Evolutionary conservation across 2,329 filamentous ascomycete genomes (phyloP).

Genomic region (Fusarium ramigenum): DNA sequence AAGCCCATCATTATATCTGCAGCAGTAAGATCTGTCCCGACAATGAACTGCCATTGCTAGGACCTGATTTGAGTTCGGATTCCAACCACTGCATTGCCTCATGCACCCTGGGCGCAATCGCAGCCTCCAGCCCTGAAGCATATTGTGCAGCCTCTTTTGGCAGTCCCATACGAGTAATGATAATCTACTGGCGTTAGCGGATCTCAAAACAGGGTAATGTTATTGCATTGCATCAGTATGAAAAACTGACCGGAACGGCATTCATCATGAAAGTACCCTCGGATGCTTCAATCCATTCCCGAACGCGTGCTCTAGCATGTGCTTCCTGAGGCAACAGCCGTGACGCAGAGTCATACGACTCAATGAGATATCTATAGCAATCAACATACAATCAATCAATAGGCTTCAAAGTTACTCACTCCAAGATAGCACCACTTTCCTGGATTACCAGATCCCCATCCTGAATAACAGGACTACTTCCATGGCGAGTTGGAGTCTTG

Average conservation of each 20-base stretch:
- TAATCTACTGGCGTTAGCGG: fast-evolving
- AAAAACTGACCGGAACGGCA: not conserved
- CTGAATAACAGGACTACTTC: not conserved
- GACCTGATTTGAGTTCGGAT: not conserved
- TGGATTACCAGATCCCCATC: not conserved
- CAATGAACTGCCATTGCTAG: not conserved
- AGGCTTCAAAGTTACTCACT: not conserved
- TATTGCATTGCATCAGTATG: not conserved
- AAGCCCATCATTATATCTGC: not conserved
- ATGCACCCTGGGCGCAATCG: not conserved
- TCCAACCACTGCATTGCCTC: not conserved
- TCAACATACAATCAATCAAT: fast-evolving
- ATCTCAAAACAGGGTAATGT: fast-evolving
- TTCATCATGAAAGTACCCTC: not conserved
- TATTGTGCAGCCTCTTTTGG: not conserved
- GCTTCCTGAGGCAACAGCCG: not conserved
- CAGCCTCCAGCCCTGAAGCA: fast-evolving
- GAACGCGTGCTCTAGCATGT: not conserved
- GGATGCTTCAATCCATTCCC: not conserved
- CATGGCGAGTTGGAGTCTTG: not conserved
- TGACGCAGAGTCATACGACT: not conserved
- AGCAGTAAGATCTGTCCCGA: not conserved
- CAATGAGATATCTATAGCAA: not conserved
- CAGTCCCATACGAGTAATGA: not conserved
- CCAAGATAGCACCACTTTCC: not conserved